Base-by-base conservation (phyloP, 768 basidiomycete species). In the Suillus luteus region DNA sequence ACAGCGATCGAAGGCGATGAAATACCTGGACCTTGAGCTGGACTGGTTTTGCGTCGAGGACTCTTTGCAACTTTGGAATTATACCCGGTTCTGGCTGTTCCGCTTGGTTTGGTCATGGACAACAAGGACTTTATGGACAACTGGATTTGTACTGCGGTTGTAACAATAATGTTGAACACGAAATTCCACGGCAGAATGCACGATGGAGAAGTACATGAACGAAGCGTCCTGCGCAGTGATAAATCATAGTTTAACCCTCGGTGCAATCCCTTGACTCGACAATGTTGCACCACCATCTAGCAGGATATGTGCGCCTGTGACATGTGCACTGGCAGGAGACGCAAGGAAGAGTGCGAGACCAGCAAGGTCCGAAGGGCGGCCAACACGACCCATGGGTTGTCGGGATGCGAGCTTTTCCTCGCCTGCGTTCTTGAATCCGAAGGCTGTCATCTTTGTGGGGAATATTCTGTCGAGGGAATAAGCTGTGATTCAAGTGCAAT, bases 371-470 rank as follows among this genome's bases (percentile, higher is more conserved):
- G 82, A 77, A 3, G 89, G 81, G 3, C 73, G 68, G 3, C 92
- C 92, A 64, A 84, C 79, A 6, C 92, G 88, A 31, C 90, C 90
- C 90, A 60, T 86, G 27, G 91, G 91, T 64, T 92, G 90, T 19
- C 68, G 71, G 1, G 79, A 71, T 44, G 78, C 80, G 64, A 91
- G 82, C 9, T 69, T 76, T 27, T 83, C 82, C 63, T 84, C 83
- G 8, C 89, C 87, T 3, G 75, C 75, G 2, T 71, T 80, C 67
- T 85, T 83, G 67, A 92, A 76, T 3, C 86, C 89, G 58, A 79
- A 92, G 0, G 89, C 85, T 1, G 92, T 93, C 92, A 95, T 93
- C 78, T 89, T 92, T 54, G 89, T 90, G 0, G 90, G 91, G 78
- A 91, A 95, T 14, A 92, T 76, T 1, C 89, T 89, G 66, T 5